Base-by-base conservation (phyloP, 768 basidiomycete genomes). In the Ephemerocybe angulata region DNA sequence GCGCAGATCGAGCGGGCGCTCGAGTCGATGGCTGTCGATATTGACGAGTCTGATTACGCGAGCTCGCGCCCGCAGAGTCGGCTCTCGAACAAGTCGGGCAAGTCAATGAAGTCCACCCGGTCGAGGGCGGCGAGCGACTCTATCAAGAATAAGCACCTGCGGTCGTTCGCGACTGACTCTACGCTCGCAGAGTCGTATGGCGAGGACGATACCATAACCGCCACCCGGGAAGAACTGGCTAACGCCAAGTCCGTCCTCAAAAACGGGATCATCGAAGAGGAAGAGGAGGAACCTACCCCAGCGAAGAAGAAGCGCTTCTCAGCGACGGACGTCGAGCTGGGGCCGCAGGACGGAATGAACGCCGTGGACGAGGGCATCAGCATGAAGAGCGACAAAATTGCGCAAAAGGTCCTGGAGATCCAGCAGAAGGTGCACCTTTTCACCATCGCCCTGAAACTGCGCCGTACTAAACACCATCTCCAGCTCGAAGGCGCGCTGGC, bases 311-410 rank as follows among this genome's bases (percentile, higher is more conserved):
- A 91, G 69, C 80, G 90, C 11, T 93, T 92, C 71, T 91, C 90
- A 1, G 86, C 86, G 10, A 79, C 83, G 8, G 82, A 81, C 37
- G 71, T 77, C 30, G 89, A 87, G 58, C 65, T 70, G 35, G n/a
- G n/a, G n/a, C 78, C 78, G 43, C 88, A 88, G 60, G 88, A 90
- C 64, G 86, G 85, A 22, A 91, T 93, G 86, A 79, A 75, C 54
- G 90, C 89, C n/a, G 88, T 91, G 15, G 91, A 93, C 60, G 86
- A 90, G 67, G 86, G 86, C 42, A 91, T 94, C 67, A 88, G 83
- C 59, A 79, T 86, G 64, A 86, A 86, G 67, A 93, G 88, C 60
- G 93, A 95, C 62, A 85, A 82, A 64, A 94, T 97, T 53, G 87
- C 90, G 24, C 84, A 89, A 67, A 92, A 93, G 69, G 89, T 97